Evolutionary conservation across 2,329 filamentous ascomycete genomes (phyloP).

Genomic region (Verticillium isaacii): DNA sequence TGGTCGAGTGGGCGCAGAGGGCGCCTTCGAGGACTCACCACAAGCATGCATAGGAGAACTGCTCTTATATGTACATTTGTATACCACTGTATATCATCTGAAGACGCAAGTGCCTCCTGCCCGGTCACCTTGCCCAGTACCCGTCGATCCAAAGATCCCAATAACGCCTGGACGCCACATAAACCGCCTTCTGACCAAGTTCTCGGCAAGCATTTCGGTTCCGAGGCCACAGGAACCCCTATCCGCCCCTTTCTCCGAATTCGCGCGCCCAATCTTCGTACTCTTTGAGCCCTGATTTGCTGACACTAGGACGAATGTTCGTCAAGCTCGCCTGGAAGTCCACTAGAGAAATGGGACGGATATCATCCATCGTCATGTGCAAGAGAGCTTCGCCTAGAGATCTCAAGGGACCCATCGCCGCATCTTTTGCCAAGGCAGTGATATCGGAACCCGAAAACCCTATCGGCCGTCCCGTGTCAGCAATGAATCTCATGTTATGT

Average conservation of each 20-base stretch:
- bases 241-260: conserved; percentile 89
- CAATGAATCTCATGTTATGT: conserved; percentile 4
- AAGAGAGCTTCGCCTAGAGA: conserved; percentile 86
- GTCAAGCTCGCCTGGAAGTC: conserved; percentile 83
- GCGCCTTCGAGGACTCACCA: not conserved
- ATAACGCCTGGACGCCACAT: not conserved
- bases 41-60: not conserved
- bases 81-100: not conserved
- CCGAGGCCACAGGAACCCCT: conserved; percentile 11
- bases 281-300: conserved; percentile 74
- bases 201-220: not conserved
- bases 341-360: conserved; percentile 73
- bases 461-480: conserved; percentile 29
- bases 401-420: conserved; percentile 91
- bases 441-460: conserved; percentile 98
- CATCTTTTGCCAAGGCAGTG: conserved; percentile 93
- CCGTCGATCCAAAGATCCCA: not conserved
- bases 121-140: not conserved
- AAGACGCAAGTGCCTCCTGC: not conserved
- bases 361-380: conserved; percentile 90
- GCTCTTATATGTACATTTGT: not conserved
- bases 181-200: not conserved
- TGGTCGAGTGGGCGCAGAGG: not conserved
- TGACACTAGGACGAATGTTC: conserved; percentile 87
- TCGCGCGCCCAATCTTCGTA: conserved; percentile 94